These are phyloP conservation scores for Coemansia sp. DNA, from an alignment of 192 early-diverging fungal species.

Conservation along the genomic window DNA sequence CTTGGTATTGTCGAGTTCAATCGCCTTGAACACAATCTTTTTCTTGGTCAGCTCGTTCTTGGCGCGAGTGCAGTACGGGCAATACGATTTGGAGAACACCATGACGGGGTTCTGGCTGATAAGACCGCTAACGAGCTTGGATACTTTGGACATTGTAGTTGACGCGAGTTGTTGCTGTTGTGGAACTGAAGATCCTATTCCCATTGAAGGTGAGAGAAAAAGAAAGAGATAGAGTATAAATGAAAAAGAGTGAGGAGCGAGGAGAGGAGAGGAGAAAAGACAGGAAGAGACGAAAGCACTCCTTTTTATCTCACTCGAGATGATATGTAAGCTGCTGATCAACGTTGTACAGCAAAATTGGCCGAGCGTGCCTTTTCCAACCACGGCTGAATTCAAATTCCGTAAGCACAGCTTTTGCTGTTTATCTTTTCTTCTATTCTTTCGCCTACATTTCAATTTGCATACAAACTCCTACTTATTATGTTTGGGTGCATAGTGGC, in stretches of 20 bases:
- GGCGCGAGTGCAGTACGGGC: conserved; percentile 67
- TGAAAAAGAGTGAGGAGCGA: conserved; percentile 6
- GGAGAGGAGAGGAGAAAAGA: background rate
- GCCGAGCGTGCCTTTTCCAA: background rate
- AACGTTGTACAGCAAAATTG: background rate
- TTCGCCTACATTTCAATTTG: background rate
- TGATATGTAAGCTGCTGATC: background rate
- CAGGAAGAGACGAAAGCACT: too few relatives aligned
- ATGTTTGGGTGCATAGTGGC: conserved; percentile 96
- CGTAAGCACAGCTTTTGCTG: background rate
- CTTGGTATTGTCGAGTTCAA: conserved; percentile 60
- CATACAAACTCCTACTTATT: background rate
- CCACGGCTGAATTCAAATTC: background rate
- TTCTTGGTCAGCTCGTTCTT: conserved; percentile 52
- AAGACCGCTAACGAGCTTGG: conserved; percentile 34
- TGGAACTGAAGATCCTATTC: conserved; percentile 16
- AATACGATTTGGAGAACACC: conserved; percentile 80
- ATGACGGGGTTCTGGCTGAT: conserved; percentile 45
- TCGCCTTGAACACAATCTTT: conserved; percentile 38
- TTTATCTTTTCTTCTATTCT: background rate
- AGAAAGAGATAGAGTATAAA: background rate
- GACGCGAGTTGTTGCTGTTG: conserved; percentile 2
- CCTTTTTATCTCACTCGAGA: background rate
- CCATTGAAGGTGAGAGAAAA: conserved; percentile 6
- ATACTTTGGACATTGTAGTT: conserved; percentile 31